A percentile compares a stretch with the other conserved stretches of the same genome.
phyloP scores from a whole-genome alignment of 139 green algal species.

The Trebouxia sp. region DNA sequence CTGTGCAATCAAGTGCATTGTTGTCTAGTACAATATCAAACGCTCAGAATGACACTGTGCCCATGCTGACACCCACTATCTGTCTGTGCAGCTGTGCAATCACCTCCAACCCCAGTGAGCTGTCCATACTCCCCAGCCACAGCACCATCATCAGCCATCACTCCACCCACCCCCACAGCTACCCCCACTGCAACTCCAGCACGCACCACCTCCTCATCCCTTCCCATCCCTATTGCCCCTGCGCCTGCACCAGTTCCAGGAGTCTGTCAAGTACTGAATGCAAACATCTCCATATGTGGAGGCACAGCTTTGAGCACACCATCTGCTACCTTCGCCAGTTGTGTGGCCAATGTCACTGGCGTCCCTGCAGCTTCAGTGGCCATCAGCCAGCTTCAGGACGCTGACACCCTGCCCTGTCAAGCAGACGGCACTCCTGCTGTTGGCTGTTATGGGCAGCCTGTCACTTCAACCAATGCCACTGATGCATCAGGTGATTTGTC shows the following conservation, averaged over 20 bases:
- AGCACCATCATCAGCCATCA: neutral
- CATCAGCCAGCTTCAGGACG: neutral
- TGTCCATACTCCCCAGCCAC: conserved; percentile 4
- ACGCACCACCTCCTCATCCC: neutral
- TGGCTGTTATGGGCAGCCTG: neutral
- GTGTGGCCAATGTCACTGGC: neutral
- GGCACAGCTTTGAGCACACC: conserved; percentile 8
- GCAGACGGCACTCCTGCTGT: conserved; percentile 1
- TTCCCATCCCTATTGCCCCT: neutral
- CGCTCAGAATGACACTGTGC: too few species aligned
- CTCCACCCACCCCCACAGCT: neutral
- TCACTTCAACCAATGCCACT: neutral
- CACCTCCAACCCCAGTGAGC: neutral
- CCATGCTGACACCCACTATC: neutral
- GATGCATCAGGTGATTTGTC: neutral
- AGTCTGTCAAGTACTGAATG: neutral
- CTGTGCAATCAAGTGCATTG: neutral
- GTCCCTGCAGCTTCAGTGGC: neutral
- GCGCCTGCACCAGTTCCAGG: neutral
- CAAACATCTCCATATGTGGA: conserved; percentile 16
- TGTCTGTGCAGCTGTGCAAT: conserved; percentile 8
- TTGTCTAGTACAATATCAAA: too few species aligned
- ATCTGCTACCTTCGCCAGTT: neutral
- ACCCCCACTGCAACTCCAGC: neutral
- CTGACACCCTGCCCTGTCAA: neutral